Conservation (phyloP, 495 filamentous ascomycete species). For the Podospora sp. region DNA sequence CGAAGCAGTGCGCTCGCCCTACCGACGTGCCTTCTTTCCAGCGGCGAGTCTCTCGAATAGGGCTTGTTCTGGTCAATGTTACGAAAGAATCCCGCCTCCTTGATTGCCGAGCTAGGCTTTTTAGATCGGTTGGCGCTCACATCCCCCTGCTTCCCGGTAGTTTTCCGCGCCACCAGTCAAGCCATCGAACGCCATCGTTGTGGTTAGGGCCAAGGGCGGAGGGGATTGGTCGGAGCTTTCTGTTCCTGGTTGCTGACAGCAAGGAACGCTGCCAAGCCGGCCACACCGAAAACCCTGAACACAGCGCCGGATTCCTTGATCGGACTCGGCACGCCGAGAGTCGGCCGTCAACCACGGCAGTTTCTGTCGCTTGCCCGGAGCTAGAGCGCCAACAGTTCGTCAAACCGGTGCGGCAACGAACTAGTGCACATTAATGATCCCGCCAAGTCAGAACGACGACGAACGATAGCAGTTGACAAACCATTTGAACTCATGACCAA, state of each 20-base stretch:
- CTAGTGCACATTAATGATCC: too few species aligned
- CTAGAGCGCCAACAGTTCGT: background rate
- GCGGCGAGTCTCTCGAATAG: background rate
- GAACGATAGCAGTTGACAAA: too few species aligned
- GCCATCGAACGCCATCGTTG: conserved; percentile 13
- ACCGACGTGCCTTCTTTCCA: background rate
- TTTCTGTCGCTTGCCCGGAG: background rate
- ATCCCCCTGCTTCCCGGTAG: conserved; percentile 1
- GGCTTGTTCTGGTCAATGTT: background rate
- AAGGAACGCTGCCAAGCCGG: background rate
- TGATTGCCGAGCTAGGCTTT: background rate
- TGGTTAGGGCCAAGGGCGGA: background rate
- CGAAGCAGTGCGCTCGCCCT: background rate
- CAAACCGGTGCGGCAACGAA: too few species aligned
- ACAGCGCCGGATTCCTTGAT: background rate
- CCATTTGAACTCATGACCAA: too few species aligned
- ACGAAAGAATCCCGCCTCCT: background rate
- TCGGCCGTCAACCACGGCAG: background rate
- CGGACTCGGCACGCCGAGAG: background rate
- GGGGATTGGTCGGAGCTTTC: background rate
- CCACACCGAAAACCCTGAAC: background rate
- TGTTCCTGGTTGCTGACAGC: background rate
- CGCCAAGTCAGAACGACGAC: too few species aligned
- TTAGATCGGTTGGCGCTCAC: background rate
- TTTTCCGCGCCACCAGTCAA: conserved; percentile 15